Conservation (phyloP, 345 rosid species). For the Gynandropsis gynandra region DNA sequence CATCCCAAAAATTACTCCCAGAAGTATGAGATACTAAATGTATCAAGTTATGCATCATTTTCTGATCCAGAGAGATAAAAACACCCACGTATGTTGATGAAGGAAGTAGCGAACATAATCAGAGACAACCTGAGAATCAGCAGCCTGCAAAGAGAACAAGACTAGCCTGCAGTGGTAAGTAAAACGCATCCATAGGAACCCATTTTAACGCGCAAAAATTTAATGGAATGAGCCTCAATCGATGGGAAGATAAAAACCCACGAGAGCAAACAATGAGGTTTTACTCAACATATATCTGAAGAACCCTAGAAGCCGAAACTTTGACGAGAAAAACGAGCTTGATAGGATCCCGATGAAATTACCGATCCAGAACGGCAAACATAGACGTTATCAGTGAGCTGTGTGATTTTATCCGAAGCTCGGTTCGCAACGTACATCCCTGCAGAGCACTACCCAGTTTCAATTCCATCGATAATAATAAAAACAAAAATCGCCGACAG, state of each 20-base stretch:
- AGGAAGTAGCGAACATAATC: slow-evolving; percentile 93
- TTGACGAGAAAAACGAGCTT: neutral
- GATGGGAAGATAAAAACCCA: neutral
- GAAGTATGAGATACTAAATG: neutral
- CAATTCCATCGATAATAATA: slow-evolving; percentile 16
- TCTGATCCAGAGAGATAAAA: neutral
- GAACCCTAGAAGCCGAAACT: neutral
- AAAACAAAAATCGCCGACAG: neutral
- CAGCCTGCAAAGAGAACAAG: slow-evolving; percentile 50
- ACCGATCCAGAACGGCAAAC: slow-evolving; percentile 99
- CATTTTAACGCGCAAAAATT: neutral
- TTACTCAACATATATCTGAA: neutral
- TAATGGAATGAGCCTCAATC: neutral
- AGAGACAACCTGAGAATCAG: slow-evolving; percentile 92
- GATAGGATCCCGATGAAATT: slow-evolving; percentile 8
- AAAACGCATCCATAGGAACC: neutral
- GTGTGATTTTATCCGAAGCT: slow-evolving; percentile 91
- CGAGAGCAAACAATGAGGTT: neutral
- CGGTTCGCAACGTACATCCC: slow-evolving; percentile 90
- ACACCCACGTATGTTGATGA: slow-evolving; percentile 96
- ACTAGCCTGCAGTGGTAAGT: neutral
- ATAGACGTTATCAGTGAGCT: slow-evolving; percentile 91
- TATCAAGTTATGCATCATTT: neutral
- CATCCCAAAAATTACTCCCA: neutral
- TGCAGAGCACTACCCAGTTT: slow-evolving; percentile 23